Evolutionary conservation across 805 yeast species (phyloP), one percentile per base, ranked within the genome.

Genomic region (Candida railenensis): DNA sequence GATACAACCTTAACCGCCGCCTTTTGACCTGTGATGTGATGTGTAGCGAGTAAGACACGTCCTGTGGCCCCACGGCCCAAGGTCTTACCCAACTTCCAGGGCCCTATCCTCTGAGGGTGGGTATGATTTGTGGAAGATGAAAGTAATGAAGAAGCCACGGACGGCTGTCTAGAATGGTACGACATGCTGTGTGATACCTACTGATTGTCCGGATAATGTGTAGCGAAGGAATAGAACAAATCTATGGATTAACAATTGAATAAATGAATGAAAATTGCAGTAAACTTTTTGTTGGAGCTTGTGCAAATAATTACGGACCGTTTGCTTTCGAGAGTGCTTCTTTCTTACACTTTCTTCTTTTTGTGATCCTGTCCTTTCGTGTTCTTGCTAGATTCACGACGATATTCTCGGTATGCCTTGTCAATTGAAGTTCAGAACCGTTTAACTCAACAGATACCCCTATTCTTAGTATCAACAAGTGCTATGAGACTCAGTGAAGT

Each of bases 1-100:
- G 90, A 85, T 1, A 87, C 90, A 37, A 87, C 89, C 62, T 87
- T 87, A 19, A 87, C 89, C 3, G 95, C 95, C 9, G 94, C 89
- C 53, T 85, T 73, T 58, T 84, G 87, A 25, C 92, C 91, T 1
- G 85, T 82, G 21, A 68, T 65, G 49, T 76, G 69, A 60, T 87
- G 85, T 48, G 85, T 85, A 11, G 91, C 94, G 36, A 87, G 63
- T 20, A 88, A 71, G 1, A 87, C 95, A 45, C 91, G 73, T 3
- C 92, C 92, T 0, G 94, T 85, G 42, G 94, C 87, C 15, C 95
- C 95, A 55, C 87, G 76, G 2, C 95, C 95, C 43, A 87, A 65
- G 3, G 92, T 85, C 57, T 82, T 81, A 16, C 94, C 94, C 45
- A 87, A 69, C 53, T 78, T 78, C 95, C 95, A 87, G 14, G 95